phyloP scores from a whole-genome alignment of 441 rosid species.

The Melastoma candidum region DNA sequence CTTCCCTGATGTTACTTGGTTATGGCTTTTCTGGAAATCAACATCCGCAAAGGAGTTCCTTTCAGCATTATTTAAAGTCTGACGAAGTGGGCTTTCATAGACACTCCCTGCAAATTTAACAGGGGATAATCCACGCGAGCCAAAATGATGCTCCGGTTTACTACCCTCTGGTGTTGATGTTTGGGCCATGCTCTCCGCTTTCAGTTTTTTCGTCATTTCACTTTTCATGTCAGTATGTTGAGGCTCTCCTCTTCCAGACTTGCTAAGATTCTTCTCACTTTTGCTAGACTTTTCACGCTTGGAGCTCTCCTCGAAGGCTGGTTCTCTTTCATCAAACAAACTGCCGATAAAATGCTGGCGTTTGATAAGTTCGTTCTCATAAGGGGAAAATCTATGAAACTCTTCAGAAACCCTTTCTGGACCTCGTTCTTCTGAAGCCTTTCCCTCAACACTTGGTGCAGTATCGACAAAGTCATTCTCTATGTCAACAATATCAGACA shows the following conservation, averaged over 20 bases:
- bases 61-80: conserved; percentile 27
- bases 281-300: conserved; percentile 46
- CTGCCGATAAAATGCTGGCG: conserved; percentile 65
- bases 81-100: conserved; percentile 30
- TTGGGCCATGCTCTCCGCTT: conserved; percentile 40
- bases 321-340: conserved; percentile 71
- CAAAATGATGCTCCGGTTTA: conserved; percentile 28
- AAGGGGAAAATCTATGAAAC: conserved; percentile 24
- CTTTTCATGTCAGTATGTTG: conserved; percentile 38
- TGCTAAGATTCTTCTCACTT: conserved; percentile 31
- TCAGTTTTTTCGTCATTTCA: conserved; percentile 40
- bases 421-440: conserved; percentile 26
- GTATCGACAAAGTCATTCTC: conserved; percentile 51
- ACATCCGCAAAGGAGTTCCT: conserved; percentile 28
- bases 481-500: conserved; percentile 41
- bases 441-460: conserved; percentile 41
- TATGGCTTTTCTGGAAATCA: conserved; percentile 27
- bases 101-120: conserved; percentile 24
- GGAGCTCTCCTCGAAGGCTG: conserved; percentile 26
- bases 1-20: conserved; percentile 38
- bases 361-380: conserved; percentile 38
- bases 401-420: conserved; percentile 24
- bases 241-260: conserved; percentile 39
- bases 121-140: conserved; percentile 25
- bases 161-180: conserved; percentile 31